Evolutionary conservation across 129 eudicot genomes (phyloP).

Genomic region (Lactuca saligna): DNA sequence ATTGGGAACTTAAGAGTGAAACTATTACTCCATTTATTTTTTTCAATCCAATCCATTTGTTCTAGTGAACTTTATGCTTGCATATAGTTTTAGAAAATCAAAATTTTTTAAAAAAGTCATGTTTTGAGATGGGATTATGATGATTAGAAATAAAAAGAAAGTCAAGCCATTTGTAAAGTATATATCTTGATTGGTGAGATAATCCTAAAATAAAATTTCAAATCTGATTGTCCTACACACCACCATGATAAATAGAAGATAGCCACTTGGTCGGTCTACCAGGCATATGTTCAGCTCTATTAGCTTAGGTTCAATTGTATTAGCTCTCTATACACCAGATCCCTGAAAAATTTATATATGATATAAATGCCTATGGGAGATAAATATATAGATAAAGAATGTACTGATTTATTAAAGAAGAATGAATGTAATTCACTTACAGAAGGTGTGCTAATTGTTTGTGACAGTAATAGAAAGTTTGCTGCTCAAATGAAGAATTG

Average conservation of each 20-base stretch:
- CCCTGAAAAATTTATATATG: slow-evolving; percentile 23
- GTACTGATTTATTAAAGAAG: background rate
- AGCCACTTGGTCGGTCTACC: slow-evolving; percentile 88
- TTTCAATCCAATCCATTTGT: slow-evolving; percentile 94
- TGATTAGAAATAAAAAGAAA: background rate
- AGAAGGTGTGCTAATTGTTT: slow-evolving; percentile 65
- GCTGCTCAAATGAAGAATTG: too few species aligned
- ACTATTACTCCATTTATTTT: slow-evolving; percentile 90
- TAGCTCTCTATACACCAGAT: slow-evolving; percentile 42
- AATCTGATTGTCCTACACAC: slow-evolving; percentile 76
- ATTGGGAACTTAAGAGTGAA: slow-evolving; percentile 71
- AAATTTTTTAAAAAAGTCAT: background rate
- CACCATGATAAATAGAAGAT: slow-evolving; percentile 89
- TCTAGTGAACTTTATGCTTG: slow-evolving; percentile 85
- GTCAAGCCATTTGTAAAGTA: slow-evolving; percentile 70
- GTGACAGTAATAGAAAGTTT: slow-evolving; percentile 40
- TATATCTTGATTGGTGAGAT: slow-evolving; percentile 85
- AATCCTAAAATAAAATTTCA: slow-evolving; percentile 93
- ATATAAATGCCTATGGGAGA: background rate
- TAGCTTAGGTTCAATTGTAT: slow-evolving; percentile 58
- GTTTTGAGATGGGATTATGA: background rate
- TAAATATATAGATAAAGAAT: background rate
- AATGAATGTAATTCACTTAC: slow-evolving; percentile 38
- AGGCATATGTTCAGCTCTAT: slow-evolving; percentile 62
- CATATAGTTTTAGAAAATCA: slow-evolving; percentile 15